Evolutionary conservation across 495 filamentous ascomycete species (phyloP).

Genomic region (Lasiosphaeria ovina): DNA sequence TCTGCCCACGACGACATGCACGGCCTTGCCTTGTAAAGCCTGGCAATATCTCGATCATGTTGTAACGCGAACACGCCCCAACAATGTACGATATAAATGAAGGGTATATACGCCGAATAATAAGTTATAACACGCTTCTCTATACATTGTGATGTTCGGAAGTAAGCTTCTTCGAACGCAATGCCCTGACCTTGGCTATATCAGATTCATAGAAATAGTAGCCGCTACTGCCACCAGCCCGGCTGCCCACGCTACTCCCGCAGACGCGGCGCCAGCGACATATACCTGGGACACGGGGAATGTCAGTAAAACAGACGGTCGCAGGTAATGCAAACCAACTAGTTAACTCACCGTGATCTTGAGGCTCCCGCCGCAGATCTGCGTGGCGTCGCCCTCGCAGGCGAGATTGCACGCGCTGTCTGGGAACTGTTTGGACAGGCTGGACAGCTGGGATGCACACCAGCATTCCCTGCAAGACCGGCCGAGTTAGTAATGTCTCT

Average conservation of each 20-base stretch:
- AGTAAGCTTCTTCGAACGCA: no score
- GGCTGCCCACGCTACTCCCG: constrained; percentile 5
- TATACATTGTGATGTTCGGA: no score
- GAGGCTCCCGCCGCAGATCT: constrained; percentile 46
- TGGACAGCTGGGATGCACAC: constrained; percentile 40
- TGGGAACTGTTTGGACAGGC: constrained; percentile 29
- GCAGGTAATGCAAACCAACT: no score
- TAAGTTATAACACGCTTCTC: no score
- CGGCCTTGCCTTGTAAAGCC: no score
- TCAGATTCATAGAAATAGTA: not conserved
- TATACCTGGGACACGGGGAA: constrained; percentile 12
- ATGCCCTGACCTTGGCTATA: not conserved
- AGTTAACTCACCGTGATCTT: constrained; percentile 31
- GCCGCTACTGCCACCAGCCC: constrained; percentile 2
- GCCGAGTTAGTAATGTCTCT: not conserved
- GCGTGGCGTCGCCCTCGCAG: constrained; percentile 43
- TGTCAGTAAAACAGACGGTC: no score
- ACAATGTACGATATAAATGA: no score
- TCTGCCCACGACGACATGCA: no score
- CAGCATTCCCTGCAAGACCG: constrained; percentile 45
- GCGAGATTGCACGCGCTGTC: constrained; percentile 42
- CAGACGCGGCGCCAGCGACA: constrained; percentile 8
- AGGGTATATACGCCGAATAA: no score
- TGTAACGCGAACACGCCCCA: no score
- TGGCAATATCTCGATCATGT: no score